These are phyloP conservation scores for Eucalyptus erythrocorys DNA, from an alignment of 345 rosid species.

Conservation along the genomic window DNA sequence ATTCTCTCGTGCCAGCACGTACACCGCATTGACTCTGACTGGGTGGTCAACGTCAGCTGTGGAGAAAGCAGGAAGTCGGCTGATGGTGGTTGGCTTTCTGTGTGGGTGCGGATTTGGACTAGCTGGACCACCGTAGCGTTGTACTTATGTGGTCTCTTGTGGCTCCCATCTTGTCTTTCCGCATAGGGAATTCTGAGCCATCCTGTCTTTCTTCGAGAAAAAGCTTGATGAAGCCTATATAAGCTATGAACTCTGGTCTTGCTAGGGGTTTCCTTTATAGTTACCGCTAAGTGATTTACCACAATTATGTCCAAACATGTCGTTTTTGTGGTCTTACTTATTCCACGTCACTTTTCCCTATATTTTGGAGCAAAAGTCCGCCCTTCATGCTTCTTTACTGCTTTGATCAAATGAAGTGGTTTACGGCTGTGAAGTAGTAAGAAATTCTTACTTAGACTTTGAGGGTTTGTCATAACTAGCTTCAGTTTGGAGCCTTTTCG, in stretches of 20 bases:
- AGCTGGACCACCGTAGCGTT: slow-evolving; percentile 49
- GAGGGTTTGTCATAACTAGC: no score
- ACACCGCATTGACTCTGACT: no score
- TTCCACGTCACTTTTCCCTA: neutral
- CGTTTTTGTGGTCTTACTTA: neutral
- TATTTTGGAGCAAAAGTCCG: neutral
- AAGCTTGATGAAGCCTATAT: neutral
- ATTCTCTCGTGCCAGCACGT: no score
- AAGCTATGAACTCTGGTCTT: neutral
- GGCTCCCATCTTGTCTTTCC: slow-evolving; percentile 89
- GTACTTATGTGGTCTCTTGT: slow-evolving; percentile 81
- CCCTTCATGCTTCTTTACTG: neutral
- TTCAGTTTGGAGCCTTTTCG: neutral
- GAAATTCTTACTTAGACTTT: neutral
- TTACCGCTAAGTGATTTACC: neutral
- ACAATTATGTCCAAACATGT: neutral
- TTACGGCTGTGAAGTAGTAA: neutral
- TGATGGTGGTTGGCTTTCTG: no score
- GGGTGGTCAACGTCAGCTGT: no score
- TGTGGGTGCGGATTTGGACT: no score
- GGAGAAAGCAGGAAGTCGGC: no score
- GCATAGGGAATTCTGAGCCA: slow-evolving; percentile 72
- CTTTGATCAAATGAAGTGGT: neutral
- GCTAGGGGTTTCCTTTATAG: neutral
- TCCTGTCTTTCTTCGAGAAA: no score